These are phyloP conservation scores for Colletotrichum godetiae DNA, from an alignment of 2,329 filamentous ascomycete species.

Conservation along the genomic window DNA sequence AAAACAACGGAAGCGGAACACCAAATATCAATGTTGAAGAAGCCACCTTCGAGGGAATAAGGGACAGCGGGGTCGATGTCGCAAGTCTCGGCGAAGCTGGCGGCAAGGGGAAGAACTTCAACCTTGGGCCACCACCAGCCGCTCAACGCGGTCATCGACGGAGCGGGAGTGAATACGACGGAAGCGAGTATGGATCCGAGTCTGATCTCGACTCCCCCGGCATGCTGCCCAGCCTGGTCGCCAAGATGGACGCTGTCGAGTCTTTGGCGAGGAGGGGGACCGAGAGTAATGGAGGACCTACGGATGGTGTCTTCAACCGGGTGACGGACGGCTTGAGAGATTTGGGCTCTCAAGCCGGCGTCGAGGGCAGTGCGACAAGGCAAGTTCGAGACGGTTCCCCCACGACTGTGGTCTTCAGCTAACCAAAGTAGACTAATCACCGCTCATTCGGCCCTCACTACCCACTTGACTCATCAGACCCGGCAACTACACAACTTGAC, in stretches of 20 bases:
- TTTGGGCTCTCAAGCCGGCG: slow-evolving; percentile 77
- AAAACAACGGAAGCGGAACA: slow-evolving; percentile 40
- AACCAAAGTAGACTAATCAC: slow-evolving; percentile 71
- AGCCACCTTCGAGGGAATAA: slow-evolving; percentile 44
- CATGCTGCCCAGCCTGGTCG: slow-evolving; percentile 73
- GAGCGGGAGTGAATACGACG: slow-evolving; percentile 72
- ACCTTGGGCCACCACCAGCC: slow-evolving; percentile 57
- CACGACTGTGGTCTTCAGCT: background rate
- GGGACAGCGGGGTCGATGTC: slow-evolving; percentile 57
- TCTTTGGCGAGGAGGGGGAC: slow-evolving; percentile 74
- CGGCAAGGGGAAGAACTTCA: slow-evolving; percentile 49
- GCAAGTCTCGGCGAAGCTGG: slow-evolving; percentile 38
- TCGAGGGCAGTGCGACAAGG: slow-evolving; percentile 80
- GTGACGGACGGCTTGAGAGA: slow-evolving; percentile 77
- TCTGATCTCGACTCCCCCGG: slow-evolving; percentile 77
- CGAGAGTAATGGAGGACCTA: slow-evolving; percentile 72
- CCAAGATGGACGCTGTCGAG: slow-evolving; percentile 79
- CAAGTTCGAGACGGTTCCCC: slow-evolving; percentile 47
- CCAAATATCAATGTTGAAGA: slow-evolving; percentile 40
- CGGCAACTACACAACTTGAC: slow-evolving; percentile 80
- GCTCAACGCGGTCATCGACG: slow-evolving; percentile 61
- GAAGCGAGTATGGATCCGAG: slow-evolving; percentile 79
- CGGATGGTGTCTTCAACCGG: slow-evolving; percentile 75
- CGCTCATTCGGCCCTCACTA: slow-evolving; percentile 78
- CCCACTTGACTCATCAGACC: slow-evolving; percentile 80